Evolutionary conservation across 139 green algal species (phyloP), one percentile per base, ranked within the genome.

Genomic region (Micromonas pusilla): DNA sequence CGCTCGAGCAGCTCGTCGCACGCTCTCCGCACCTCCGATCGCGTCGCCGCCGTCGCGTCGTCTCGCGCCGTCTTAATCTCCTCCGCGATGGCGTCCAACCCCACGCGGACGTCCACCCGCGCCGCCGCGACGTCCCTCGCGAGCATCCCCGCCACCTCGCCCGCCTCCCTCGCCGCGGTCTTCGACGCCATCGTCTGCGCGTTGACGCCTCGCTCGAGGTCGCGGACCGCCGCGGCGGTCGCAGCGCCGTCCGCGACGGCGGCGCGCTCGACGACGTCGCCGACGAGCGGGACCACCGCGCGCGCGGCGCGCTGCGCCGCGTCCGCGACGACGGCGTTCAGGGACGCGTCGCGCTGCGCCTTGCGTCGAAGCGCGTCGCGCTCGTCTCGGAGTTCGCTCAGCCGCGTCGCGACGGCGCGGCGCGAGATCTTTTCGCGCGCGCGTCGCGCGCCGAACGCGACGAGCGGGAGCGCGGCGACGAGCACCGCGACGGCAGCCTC

Each of bases 71-170:
- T n/a, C 62, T 33, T 3, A 16, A 75, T 38, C 37, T 75, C 68
- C 3, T 32, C 21, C 5, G 20, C 25, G 19, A 75, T 39, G 37
- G 21, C 34, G 30, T 38, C 38, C 3, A 75, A 33, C 2, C 38
- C 38, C 21, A 62, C 68, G 20, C 68, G 26, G 13, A 21, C 37
- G 68, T 75, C 68, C 21, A 75, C 38, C 26, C 68, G 23, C 2
- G 68, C 68, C 1, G 37, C 68, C 20, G 68, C 68, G 36, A 75
- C 37, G 33, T 75, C 68, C 68, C 68, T 75, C 23, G 68, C 68
- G 23, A 75, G 38, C 68, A 75, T 75, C 25, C 68, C 68, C n/a
- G 68, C 68, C 37, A 75, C 68, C 3, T 34, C 68, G n/a, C 68
- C 68, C 19, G 37, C 28, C n/a, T 75, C 68, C 26, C 68, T 34